These are phyloP conservation scores for Xylariaceae sp. DNA, from an alignment of 2,329 filamentous ascomycete genomes.

Conservation along the genomic window DNA sequence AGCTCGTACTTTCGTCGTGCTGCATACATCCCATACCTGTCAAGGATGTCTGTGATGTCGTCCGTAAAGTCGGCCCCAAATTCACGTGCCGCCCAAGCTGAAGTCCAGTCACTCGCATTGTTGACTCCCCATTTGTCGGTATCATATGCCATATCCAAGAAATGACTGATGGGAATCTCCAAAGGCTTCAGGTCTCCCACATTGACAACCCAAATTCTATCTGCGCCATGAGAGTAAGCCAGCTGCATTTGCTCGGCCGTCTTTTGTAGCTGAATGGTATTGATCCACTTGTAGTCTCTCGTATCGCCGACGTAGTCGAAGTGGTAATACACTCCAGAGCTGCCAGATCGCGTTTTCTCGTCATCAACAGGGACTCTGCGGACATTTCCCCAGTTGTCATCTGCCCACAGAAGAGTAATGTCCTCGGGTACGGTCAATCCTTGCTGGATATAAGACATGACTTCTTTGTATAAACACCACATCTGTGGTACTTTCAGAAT, in stretches of 20 bases:
- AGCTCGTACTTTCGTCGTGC: slow-evolving; percentile 58
- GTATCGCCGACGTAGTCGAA: slow-evolving; percentile 55
- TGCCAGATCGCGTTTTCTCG: slow-evolving; percentile 50
- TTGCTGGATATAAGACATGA: slow-evolving; percentile 64
- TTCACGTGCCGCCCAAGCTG: slow-evolving; percentile 53
- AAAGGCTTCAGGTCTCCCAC: slow-evolving; percentile 60
- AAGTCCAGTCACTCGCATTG: slow-evolving; percentile 53
- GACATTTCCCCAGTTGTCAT: slow-evolving; percentile 62
- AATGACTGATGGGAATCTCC: slow-evolving; percentile 64
- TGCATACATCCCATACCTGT: slow-evolving; percentile 53
- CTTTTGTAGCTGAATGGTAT: slow-evolving; percentile 62
- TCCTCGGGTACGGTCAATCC: slow-evolving; percentile 59
- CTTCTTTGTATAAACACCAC: slow-evolving; percentile 74
- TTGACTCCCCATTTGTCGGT: slow-evolving; percentile 52
- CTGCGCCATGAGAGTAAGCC: slow-evolving; percentile 53
- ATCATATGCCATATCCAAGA: slow-evolving; percentile 66
- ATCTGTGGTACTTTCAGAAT: slow-evolving; percentile 58
- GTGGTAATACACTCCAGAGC: slow-evolving; percentile 57
- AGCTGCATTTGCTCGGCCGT: slow-evolving; percentile 64
- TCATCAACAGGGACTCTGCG: slow-evolving; percentile 52
- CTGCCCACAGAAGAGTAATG: slow-evolving; percentile 59
- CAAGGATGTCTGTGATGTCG: slow-evolving; percentile 48
- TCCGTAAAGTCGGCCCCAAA: slow-evolving; percentile 48
- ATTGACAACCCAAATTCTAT: slow-evolving; percentile 62
- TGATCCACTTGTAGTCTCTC: slow-evolving; percentile 60